Base-by-base conservation (phyloP, 2,329 filamentous ascomycete species). In the Pseudomassariella vexata region DNA sequence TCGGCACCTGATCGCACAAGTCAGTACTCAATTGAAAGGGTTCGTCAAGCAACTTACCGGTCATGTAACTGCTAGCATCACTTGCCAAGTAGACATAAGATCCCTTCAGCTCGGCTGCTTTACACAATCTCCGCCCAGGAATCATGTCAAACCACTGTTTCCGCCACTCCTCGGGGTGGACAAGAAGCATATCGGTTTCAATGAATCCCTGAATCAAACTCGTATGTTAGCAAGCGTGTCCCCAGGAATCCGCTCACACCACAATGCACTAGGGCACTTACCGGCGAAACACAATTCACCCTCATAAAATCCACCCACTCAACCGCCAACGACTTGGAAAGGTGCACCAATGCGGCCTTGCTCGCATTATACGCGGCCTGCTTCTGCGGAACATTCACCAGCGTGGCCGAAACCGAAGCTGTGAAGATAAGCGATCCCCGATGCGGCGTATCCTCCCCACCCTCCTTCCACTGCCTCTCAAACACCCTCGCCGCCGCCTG, bases 231-330 rank as follows among this genome's bases (percentile, higher is more conserved):
- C 17, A 24, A 20, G 11, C 15, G 3, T 18, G 17, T 10, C 23
- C 7, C 15, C 11, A 3, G 9, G 5, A 7, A 9, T 22, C 26
- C 17, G 6, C 8, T 11, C 4, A 18, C 16, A 17, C 17, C 18
- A 10, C 16, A 12, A 14, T n/a, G 6, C 11, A 8, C 11, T 14
- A n/a, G 12, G 17, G 8, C 17, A 45, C 47, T 20, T 32, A 53
- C 53, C 8, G 59, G 59, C 4, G 59, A 63, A 8, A 63, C 46
- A 28, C 47, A 61, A 34, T 64, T 64, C 4, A 63, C 59, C 14
- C 60, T 47, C 8, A 55, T 52, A 36, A 63, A 62, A 14, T 61
- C 56, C 2, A 54, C 56, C 62, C 63, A 66, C 36, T 66, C 63
- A 4, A 65, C 62, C 2, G 60, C 54, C 6, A 65, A 42, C 25